Evolutionary conservation across 306 rosid species (phyloP), one percentile per base, ranked within the genome.

Genomic region (Spatholobus suberectus): DNA sequence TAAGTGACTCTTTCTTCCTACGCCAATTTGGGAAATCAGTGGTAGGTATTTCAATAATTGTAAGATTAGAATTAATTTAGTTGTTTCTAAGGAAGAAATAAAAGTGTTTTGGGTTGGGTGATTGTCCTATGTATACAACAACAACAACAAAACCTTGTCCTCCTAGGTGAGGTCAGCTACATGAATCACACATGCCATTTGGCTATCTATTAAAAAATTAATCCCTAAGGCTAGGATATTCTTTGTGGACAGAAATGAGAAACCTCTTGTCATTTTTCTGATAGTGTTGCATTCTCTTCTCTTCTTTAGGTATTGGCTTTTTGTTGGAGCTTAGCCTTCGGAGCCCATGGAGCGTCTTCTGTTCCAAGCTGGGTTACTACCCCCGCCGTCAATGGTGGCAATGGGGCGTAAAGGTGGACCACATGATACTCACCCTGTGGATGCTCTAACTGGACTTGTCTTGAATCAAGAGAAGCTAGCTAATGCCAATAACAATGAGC

Each of bases 261-360:
- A 69, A 35, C 70, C 8, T 58, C 26, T 26, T 12, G 44, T 13
- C 9, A 21, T 40, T 24, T 20, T 62, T 67, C 35, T 24, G 67
- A 59, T 26, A 59, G 10, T 26, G 67, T 26, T 59, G 18, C 71
- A 74, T 68, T 69, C 6, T 4, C 32, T 67, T 0, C 73, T n/a
- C 5, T 40, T 77, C 27, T 68, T 70, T 74, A 95, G 99, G 90
- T 95, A 95, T 83, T 95, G 98, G 99, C 88, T 95, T 15, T 95
- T 98, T 59, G 96, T 95, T 80, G 98, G 99, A 49, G 99, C 99
- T 82, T 98, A 95, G 82, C 98, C 99, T 37, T 95, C 99, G 1
- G 93, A 93, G 14, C 97, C 99, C 0, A 90, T 93, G 66, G 93
- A 93, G 85, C 92, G 96, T n/a, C 75, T 95, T 81, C 91, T 93